These are phyloP conservation scores for Suillus subalutaceus DNA, from an alignment of 768 basidiomycete species.

Conservation along the genomic window DNA sequence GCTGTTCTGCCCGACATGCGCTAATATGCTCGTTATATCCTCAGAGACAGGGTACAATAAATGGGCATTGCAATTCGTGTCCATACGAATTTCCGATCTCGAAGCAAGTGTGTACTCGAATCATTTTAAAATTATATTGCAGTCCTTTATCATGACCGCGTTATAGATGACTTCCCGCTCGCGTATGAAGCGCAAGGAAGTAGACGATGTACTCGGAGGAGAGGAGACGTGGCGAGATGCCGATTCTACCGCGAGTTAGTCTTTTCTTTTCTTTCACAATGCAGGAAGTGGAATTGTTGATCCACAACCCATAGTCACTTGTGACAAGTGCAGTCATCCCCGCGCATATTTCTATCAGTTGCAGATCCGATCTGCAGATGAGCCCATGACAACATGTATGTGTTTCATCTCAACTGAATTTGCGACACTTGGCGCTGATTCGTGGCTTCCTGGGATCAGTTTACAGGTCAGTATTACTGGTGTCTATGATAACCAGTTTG, in stretches of 20 bases:
- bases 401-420: conserved; percentile 17
- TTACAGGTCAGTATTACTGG: neutral
- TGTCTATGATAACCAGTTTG: neutral
- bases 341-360: conserved; percentile 94
- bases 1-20: conserved; percentile 95
- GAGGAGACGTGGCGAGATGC: conserved; percentile 95
- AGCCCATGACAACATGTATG: conserved; percentile 70
- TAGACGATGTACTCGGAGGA: conserved; percentile 95
- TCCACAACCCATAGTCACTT: conserved; percentile 39
- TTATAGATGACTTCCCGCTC: conserved; percentile 88
- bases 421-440: neutral
- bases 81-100: conserved; percentile 94
- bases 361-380: conserved; percentile 93
- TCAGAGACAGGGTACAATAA: conserved; percentile 82
- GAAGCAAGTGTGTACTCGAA: conserved; percentile 55
- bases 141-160: neutral
- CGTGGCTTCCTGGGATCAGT: neutral
- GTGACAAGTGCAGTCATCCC: conserved; percentile 69
- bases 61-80: conserved; percentile 92
- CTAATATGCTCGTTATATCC: conserved; percentile 82
- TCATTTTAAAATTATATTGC: neutral
- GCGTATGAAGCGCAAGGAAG: conserved; percentile 82
- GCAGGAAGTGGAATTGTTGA: neutral
- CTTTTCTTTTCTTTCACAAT: neutral
- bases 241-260: conserved; percentile 77